A percentile compares a stretch with the other conserved stretches of the same genome.
These are phyloP conservation scores for Gracilaria domingensis DNA, from an alignment of 23 red algal genomes.

Conservation along the genomic window DNA sequence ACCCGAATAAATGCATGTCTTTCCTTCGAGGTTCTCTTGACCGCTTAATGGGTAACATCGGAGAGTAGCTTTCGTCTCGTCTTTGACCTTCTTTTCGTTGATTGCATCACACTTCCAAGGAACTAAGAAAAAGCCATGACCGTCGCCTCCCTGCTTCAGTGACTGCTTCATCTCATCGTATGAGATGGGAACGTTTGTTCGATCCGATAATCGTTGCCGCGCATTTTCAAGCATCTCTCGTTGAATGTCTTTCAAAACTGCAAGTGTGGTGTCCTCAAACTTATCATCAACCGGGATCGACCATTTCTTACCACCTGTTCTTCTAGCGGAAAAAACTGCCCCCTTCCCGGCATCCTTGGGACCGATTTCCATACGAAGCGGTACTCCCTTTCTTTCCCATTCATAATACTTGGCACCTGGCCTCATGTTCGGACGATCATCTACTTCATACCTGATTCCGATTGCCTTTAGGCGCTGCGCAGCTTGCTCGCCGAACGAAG, in stretches of 20 bases:
- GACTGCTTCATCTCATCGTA: slow-evolving; percentile 86
- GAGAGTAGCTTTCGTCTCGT: slow-evolving; percentile 93
- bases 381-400: slow-evolving; percentile 97
- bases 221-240: slow-evolving; percentile 76
- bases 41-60: slow-evolving; percentile 90
- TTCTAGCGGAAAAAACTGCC: slow-evolving; percentile 64
- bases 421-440: slow-evolving; percentile 85
- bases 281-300: slow-evolving; percentile 62
- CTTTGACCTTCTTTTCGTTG: slow-evolving; percentile 89
- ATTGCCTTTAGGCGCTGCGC: slow-evolving; percentile 41
- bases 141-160: slow-evolving; percentile 46
- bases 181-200: slow-evolving; percentile 39
- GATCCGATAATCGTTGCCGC: slow-evolving; percentile 1
- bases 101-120: slow-evolving; percentile 88
- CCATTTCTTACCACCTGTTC: slow-evolving; percentile 64
- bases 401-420: slow-evolving; percentile 97
- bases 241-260: slow-evolving; percentile 79
- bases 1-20: slow-evolving; percentile 89
- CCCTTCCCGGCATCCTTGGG: slow-evolving; percentile 71
- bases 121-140: slow-evolving; percentile 84
- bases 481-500: slow-evolving; percentile 21
- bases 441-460: slow-evolving; percentile 75
- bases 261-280: slow-evolving; percentile 37
- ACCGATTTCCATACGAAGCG: slow-evolving; percentile 95
- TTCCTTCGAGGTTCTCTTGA: slow-evolving; percentile 73